These are phyloP conservation scores for Mesembryanthemum crystallinum DNA, from an alignment of 148 eudicot genomes.

Conservation along the genomic window DNA sequence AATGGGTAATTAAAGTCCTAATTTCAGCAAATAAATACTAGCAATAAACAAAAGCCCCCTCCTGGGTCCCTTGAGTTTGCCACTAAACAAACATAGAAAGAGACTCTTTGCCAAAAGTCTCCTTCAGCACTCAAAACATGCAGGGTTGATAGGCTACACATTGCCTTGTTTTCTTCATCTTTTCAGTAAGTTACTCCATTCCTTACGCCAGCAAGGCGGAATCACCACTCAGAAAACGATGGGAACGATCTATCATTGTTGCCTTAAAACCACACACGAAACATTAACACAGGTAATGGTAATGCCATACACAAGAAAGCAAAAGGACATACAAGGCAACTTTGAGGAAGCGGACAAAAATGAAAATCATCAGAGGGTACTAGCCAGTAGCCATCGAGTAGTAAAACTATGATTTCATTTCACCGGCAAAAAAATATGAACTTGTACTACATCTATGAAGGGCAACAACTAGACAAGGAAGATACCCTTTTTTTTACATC, in stretches of 20 bases:
- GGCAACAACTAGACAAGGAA: slow-evolving; percentile 20
- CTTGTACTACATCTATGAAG: slow-evolving; percentile 28
- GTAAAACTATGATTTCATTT: slow-evolving; percentile 29
- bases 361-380: too few species aligned
- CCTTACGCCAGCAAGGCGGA: slow-evolving; percentile 2
- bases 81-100: slow-evolving; percentile 34
- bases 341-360: not conserved
- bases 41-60: slow-evolving; percentile 24
- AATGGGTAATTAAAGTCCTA: slow-evolving; percentile 4
- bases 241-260: slow-evolving; percentile 10
- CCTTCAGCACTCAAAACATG: slow-evolving; percentile 21
- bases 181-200: not conserved
- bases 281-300: not conserved
- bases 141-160: slow-evolving; percentile 27
- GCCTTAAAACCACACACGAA: slow-evolving; percentile 8
- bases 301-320: slow-evolving; percentile 8
- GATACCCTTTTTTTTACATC: slow-evolving; percentile 17
- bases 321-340: not conserved
- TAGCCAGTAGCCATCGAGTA: slow-evolving; percentile 2
- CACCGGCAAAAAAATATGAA: slow-evolving; percentile 18
- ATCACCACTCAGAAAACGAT: slow-evolving; percentile 14
- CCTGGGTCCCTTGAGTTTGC: slow-evolving; percentile 26
- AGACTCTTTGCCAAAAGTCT: slow-evolving; percentile 20
- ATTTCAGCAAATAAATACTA: not conserved
- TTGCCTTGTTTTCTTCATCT: slow-evolving; percentile 17